Conservation (phyloP, 495 filamentous ascomycete species). For the Penicillium nucicola region DNA sequence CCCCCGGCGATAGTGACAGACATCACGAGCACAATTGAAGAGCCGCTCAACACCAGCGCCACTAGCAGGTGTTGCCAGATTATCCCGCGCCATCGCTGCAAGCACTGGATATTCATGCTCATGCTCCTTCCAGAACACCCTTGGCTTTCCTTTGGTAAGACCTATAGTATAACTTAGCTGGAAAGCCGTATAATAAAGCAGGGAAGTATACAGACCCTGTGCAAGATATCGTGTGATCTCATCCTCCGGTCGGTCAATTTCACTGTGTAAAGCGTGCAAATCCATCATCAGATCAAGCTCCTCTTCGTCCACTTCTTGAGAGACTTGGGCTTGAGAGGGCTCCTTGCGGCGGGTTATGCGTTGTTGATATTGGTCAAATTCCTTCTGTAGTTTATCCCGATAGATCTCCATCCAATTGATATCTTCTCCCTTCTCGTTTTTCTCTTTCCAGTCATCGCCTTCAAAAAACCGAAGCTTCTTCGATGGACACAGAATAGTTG, state of each 20-base stretch:
- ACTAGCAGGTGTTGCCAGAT: slow-evolving; percentile 8
- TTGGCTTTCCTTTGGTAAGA: not conserved
- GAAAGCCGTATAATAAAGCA: not conserved
- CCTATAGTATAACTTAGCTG: not conserved
- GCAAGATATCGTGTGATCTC: slow-evolving; percentile 7
- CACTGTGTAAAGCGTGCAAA: not conserved
- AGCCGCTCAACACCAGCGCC: slow-evolving; percentile 13
- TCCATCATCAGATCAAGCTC: not conserved
- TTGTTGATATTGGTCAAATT: not conserved
- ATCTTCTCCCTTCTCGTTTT: slow-evolving; percentile 3
- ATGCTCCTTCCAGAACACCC: slow-evolving; percentile 11
- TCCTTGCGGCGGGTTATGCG: no score
- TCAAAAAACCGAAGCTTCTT: slow-evolving; percentile 15
- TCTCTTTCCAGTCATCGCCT: slow-evolving; percentile 4
- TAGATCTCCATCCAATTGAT: slow-evolving; percentile 3
- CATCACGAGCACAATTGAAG: slow-evolving; percentile 12
- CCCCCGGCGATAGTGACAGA: slow-evolving; percentile 10
- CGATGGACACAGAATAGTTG: slow-evolving; percentile 5
- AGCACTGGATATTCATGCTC: slow-evolving; percentile 6
- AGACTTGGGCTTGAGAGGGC: no score
- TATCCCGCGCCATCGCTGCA: slow-evolving; percentile 8
- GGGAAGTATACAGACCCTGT: slow-evolving; percentile 3
- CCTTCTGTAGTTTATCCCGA: not conserved
- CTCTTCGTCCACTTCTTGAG: no score
- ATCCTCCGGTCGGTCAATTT: not conserved